phyloP scores from a whole-genome alignment of 306 rosid genomes.

The Herpetospermum pedunculosum region DNA sequence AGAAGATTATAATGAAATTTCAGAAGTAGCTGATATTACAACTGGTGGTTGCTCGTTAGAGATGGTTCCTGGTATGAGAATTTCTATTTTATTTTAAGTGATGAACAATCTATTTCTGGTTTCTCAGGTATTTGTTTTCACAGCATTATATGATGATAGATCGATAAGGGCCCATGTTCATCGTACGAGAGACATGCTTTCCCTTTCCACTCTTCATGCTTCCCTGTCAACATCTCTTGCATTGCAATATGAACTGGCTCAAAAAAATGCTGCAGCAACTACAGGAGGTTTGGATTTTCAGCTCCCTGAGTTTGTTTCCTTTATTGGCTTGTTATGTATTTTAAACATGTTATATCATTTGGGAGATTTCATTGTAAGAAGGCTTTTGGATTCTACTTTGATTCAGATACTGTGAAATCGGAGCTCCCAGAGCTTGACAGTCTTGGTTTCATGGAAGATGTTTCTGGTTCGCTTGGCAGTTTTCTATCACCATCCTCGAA shows the following conservation, averaged over 20 bases:
- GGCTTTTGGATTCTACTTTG: slow-evolving; percentile 23
- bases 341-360: slow-evolving; percentile 1
- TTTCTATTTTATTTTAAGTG: not conserved
- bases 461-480: slow-evolving; percentile 76
- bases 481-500: slow-evolving; percentile 51
- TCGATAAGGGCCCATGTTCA: slow-evolving; percentile 97
- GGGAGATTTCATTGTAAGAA: not conserved
- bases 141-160: slow-evolving; percentile 98
- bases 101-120: slow-evolving; percentile 9
- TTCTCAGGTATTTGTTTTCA: slow-evolving; percentile 22
- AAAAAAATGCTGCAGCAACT: slow-evolving; percentile 51
- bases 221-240: slow-evolving; percentile 96
- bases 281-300: slow-evolving; percentile 46
- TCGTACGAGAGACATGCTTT: slow-evolving; percentile 84
- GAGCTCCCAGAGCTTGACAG: slow-evolving; percentile 86
- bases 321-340: slow-evolving; percentile 1
- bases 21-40: slow-evolving; percentile 97
- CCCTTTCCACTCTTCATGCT: slow-evolving; percentile 84
- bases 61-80: slow-evolving; percentile 82
- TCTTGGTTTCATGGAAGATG: slow-evolving; percentile 90
- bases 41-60: slow-evolving; percentile 92
- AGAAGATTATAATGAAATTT: slow-evolving; percentile 92
- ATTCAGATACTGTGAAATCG: slow-evolving; percentile 39
- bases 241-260: slow-evolving; percentile 61
- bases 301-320: not conserved